These are phyloP conservation scores for Terana coerulea DNA, from an alignment of 768 basidiomycete genomes.

Conservation along the genomic window DNA sequence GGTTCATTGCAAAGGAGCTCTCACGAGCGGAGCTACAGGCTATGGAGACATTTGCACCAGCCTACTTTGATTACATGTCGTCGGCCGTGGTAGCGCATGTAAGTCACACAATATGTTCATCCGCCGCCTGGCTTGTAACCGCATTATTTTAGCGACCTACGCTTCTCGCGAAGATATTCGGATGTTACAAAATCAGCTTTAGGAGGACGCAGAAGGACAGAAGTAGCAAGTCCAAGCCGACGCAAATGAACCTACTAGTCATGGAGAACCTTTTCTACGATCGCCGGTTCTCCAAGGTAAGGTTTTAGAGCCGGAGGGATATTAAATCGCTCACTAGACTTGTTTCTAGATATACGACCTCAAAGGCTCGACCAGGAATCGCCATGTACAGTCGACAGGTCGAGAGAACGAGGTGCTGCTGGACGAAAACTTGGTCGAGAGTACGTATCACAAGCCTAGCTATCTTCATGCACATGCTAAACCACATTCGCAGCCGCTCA, in stretches of 20 bases:
- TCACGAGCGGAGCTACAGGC: conserved; percentile 89
- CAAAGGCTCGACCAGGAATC: conserved; percentile 93
- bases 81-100: conserved; percentile 87
- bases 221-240: conserved; percentile 67
- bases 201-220: conserved; percentile 74
- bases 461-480: background rate
- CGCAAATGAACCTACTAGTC: conserved; percentile 92
- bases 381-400: conserved; percentile 88
- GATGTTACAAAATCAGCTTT: conserved; percentile 93
- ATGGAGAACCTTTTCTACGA: conserved; percentile 99
- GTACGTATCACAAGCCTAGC: conserved; percentile 33
- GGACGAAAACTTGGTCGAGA: conserved; percentile 93
- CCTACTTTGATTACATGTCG: conserved; percentile 98
- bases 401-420: conserved; percentile 90
- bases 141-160: conserved; percentile 72
- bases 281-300: conserved; percentile 85
- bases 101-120: conserved; percentile 29
- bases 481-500: conserved; percentile 58
- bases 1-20: conserved; percentile 97
- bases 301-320: background rate
- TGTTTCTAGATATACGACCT: conserved; percentile 85
- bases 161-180: conserved; percentile 92
- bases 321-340: background rate
- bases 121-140: no score
- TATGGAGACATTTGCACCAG: conserved; percentile 95